phyloP scores from a whole-genome alignment of 768 basidiomycete species.

The Lentinula boryana region DNA sequence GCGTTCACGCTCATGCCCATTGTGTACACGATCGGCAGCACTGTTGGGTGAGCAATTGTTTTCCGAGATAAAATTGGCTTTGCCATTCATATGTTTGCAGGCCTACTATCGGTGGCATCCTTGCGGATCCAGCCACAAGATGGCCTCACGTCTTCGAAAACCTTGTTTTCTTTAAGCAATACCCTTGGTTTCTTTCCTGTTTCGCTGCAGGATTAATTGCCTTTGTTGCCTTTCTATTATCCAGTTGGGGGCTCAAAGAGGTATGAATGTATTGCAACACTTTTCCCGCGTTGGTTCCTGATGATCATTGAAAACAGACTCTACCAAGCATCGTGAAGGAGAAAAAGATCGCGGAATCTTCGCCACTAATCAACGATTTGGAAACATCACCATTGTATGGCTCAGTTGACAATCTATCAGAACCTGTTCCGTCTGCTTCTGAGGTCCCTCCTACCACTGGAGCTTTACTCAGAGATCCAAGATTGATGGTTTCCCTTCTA shows the following conservation, averaged over 20 bases:
- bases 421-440: constrained; percentile 5
- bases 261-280: constrained; percentile 10
- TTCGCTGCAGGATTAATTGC: constrained; percentile 18
- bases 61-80: background rate
- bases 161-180: constrained; percentile 17
- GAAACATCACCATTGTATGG: background rate
- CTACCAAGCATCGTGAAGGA: constrained; percentile 4
- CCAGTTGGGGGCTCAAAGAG: constrained; percentile 21
- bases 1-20: constrained; percentile 22
- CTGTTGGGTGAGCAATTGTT: constrained; percentile 16
- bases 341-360: background rate
- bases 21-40: constrained; percentile 20
- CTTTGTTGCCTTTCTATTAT: constrained; percentile 15
- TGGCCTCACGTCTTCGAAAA: constrained; percentile 21
- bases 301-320: constrained; percentile 14
- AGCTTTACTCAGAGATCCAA: constrained; percentile 16
- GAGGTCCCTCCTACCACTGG: constrained; percentile 11
- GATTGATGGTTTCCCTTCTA: constrained; percentile 18
- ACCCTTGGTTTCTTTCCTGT: constrained; percentile 34
- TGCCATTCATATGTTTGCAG: constrained; percentile 8
- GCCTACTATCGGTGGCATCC: constrained; percentile 25
- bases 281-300: background rate
- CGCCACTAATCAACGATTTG: background rate
- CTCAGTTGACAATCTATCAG: background rate
- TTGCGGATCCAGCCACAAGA: constrained; percentile 21